phyloP scores from a whole-genome alignment of 2,329 filamentous ascomycete species.

The Diaporthe vaccinii region DNA sequence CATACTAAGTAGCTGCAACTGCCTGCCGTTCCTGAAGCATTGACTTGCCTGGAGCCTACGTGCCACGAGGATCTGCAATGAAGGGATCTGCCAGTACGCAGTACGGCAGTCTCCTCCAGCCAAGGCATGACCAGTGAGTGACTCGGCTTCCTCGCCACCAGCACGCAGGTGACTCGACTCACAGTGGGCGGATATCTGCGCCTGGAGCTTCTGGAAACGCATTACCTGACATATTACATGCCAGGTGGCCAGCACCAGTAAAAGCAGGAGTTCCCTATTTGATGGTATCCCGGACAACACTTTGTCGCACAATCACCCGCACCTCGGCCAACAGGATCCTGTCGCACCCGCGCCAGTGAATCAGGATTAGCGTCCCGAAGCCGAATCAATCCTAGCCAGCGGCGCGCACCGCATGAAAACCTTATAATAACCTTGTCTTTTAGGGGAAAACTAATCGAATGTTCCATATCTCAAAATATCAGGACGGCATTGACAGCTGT shows the following conservation, averaged over 20 bases:
- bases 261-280: background rate
- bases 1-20: background rate
- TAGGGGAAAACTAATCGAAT: background rate
- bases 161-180: background rate
- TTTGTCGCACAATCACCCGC: background rate
- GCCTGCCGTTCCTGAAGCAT: background rate
- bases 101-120: no score
- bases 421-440: constrained; percentile 24
- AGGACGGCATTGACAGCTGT: constrained; percentile 16
- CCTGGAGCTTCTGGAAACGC: background rate
- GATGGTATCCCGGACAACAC: background rate
- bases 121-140: background rate
- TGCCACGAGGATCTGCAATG: background rate
- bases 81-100: background rate
- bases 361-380: background rate
- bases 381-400: background rate
- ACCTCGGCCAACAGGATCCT: constrained; percentile 1
- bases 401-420: constrained; percentile 22
- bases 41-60: background rate
- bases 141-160: background rate
- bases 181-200: background rate
- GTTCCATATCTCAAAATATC: constrained; percentile 15
- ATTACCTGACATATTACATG: background rate
- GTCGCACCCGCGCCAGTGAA: background rate
- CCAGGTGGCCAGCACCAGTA: background rate